These are phyloP conservation scores for Tetraselmis striata DNA, from an alignment of 139 green algal species.

Conservation along the genomic window DNA sequence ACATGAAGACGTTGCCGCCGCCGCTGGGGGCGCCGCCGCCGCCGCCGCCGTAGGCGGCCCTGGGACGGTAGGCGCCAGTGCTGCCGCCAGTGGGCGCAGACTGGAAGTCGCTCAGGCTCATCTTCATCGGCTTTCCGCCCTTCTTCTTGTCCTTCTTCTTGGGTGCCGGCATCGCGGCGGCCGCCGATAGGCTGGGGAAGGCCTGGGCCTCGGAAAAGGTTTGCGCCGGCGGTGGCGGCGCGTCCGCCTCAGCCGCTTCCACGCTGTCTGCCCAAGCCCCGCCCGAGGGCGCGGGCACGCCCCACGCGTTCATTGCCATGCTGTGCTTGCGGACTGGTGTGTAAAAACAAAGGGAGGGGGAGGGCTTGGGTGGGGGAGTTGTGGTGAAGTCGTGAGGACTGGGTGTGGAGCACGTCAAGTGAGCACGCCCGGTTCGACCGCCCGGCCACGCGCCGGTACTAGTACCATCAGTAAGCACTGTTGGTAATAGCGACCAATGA, in stretches of 20 bases:
- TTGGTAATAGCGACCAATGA: no score
- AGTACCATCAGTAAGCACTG: no score
- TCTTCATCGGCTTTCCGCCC: constrained; percentile 34
- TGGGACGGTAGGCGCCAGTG: constrained; percentile 7
- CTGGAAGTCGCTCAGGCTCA: constrained; percentile 65
- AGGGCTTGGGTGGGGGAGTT: no score
- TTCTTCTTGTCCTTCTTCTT: constrained; percentile 65
- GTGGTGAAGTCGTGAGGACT: no score
- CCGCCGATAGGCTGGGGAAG: constrained; percentile 58
- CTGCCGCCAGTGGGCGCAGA: neutral
- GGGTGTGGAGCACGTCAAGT: no score
- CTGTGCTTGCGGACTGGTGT: neutral
- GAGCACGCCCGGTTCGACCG: no score
- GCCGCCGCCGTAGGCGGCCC: neutral
- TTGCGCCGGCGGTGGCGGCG: no score
- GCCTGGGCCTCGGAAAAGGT: constrained; percentile 19
- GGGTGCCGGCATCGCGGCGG: constrained; percentile 36
- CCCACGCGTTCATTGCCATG: neutral
- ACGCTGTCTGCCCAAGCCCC: neutral
- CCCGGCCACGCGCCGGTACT: no score
- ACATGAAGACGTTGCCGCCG: neutral
- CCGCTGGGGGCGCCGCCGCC: neutral
- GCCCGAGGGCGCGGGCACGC: neutral
- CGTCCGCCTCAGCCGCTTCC: neutral
- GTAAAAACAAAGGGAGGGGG: no score